Evolutionary conservation across 306 rosid species (phyloP).

Genomic region (Lathyrus tuberosus): DNA sequence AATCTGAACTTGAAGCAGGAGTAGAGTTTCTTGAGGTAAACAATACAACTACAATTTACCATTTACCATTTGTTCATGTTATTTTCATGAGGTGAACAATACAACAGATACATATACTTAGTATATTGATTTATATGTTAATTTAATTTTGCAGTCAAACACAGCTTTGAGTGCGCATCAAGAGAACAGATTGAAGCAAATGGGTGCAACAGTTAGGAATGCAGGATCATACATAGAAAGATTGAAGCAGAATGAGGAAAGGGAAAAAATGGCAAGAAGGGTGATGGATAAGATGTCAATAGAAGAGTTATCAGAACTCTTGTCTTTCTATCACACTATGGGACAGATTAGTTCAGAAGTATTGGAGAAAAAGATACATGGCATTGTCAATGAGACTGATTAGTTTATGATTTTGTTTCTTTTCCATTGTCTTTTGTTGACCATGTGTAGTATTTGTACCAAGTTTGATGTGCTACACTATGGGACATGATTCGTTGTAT

Average conservation of each 20-base stretch:
- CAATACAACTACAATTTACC: neutral
- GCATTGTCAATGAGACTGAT: constrained; percentile 42
- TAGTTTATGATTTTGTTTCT: constrained; percentile 25
- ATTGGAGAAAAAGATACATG: constrained; percentile 67
- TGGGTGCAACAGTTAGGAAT: constrained; percentile 98
- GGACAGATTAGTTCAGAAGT: constrained; percentile 75
- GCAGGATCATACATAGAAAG: constrained; percentile 68
- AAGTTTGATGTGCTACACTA: constrained; percentile 2
- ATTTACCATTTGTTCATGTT: neutral
- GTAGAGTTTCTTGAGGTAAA: constrained; percentile 84
- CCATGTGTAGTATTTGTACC: constrained; percentile 23
- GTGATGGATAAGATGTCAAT: constrained; percentile 78
- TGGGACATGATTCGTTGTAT: neutral
- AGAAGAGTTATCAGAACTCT: constrained; percentile 75
- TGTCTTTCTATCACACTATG: constrained; percentile 86
- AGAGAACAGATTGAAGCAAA: constrained; percentile 81
- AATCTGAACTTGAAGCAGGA: constrained; percentile 80
- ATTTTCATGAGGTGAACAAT: neutral
- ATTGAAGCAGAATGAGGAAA: constrained; percentile 67
- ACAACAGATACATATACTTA: too few relatives aligned
- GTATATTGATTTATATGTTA: neutral
- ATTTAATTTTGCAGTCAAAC: constrained; percentile 64
- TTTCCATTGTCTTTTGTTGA: constrained; percentile 14
- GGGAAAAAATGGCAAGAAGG: constrained; percentile 64
- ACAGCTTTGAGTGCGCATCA: constrained; percentile 82